phyloP scores from a whole-genome alignment of 495 filamentous ascomycete species.

The Neurospora sp. region DNA sequence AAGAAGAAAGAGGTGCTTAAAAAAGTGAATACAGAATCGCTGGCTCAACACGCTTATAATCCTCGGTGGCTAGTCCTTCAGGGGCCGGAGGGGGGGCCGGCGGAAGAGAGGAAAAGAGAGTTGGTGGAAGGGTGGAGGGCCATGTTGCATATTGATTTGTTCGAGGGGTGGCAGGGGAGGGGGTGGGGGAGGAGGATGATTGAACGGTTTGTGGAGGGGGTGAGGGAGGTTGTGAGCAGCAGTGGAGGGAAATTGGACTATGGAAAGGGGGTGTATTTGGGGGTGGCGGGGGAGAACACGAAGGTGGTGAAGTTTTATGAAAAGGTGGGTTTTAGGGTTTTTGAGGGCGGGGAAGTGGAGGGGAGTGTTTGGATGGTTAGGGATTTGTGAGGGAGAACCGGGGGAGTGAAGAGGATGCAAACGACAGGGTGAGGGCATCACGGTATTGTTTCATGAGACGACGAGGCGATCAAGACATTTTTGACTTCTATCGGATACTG shows the following conservation, averaged over 20 bases:
- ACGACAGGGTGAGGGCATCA: background rate
- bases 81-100: conserved; percentile 10
- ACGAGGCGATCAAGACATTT: background rate
- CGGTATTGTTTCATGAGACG: background rate
- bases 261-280: conserved; percentile 28
- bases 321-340: conserved; percentile 27
- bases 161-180: conserved; percentile 21
- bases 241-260: conserved; percentile 3
- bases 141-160: conserved; percentile 34
- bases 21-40: conserved; percentile 11
- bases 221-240: conserved; percentile 10
- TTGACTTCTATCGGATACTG: background rate
- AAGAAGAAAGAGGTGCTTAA: background rate
- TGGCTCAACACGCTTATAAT: conserved; percentile 28
- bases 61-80: conserved; percentile 22
- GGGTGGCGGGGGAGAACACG: conserved; percentile 28
- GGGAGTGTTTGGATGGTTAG: conserved; percentile 32
- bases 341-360: conserved; percentile 21
- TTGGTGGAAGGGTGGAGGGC: conserved; percentile 19
- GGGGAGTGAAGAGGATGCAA: background rate
- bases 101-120: conserved; percentile 11
- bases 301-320: conserved; percentile 36
- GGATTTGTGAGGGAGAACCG: conserved; percentile 12
- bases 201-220: conserved; percentile 21
- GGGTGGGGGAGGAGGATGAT: conserved; percentile 32